Evolutionary conservation across 805 yeast genomes (phyloP).

Genomic region (Isabelozyma rhagii): DNA sequence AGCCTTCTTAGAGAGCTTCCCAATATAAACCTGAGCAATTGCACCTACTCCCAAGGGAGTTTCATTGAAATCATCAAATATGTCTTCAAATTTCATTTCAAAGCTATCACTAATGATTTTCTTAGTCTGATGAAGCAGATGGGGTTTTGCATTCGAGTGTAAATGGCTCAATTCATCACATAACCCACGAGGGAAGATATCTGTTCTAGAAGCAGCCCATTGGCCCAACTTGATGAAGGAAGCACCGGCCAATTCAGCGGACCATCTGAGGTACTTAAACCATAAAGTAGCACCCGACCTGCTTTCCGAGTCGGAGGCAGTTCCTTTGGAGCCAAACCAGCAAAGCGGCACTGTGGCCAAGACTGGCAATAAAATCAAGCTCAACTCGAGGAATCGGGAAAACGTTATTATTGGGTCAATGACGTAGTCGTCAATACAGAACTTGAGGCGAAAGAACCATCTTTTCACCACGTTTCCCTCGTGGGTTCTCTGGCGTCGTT

Average conservation of each 20-base stretch:
- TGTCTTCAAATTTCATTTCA: conserved; percentile 55
- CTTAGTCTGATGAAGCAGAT: conserved; percentile 61
- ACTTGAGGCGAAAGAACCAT: conserved; percentile 38
- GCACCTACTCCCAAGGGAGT: conserved; percentile 96
- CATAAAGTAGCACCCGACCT: conserved; percentile 66
- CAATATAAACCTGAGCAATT: conserved; percentile 92
- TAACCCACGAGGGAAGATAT: conserved; percentile 76
- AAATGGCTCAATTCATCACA: conserved; percentile 73
- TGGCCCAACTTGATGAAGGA: conserved; percentile 91
- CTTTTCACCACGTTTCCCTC: conserved; percentile 23
- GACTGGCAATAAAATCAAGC: conserved; percentile 68
- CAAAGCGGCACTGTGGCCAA: conserved; percentile 62
- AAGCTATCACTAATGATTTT: conserved; percentile 58
- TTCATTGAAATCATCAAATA: conserved; percentile 74
- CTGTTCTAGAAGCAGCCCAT: conserved; percentile 98
- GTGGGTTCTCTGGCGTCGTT: conserved; percentile 23
- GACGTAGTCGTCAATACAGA: conserved; percentile 48
- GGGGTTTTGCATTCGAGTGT: conserved; percentile 82
- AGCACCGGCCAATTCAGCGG: conserved; percentile 87
- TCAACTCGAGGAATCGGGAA: conserved; percentile 66
- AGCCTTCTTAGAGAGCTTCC: conserved; percentile 51
- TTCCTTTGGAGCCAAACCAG: conserved; percentile 44
- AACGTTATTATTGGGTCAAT: conserved; percentile 69
- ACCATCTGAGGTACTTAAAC: conserved; percentile 61
- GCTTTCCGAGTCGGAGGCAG: conserved; percentile 10